These are phyloP conservation scores for Haplographium delicatum DNA, from an alignment of 495 filamentous ascomycete genomes.

Conservation along the genomic window DNA sequence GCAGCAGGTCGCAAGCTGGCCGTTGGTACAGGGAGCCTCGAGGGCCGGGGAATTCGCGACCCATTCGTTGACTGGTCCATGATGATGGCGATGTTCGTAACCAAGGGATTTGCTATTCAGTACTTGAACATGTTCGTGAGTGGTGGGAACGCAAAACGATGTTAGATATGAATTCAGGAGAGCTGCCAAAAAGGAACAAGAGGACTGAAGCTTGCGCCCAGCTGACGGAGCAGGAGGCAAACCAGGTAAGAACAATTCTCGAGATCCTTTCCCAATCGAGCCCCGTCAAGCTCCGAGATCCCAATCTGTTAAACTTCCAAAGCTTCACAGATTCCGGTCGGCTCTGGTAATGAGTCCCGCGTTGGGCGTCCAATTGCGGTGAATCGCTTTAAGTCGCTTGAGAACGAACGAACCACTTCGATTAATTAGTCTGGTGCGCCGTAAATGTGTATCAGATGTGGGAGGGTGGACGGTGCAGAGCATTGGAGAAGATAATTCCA, in stretches of 20 bases:
- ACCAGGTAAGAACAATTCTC: background rate
- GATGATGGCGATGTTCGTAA: background rate
- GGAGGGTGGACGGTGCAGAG: too few relatives aligned
- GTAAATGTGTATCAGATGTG: too few relatives aligned
- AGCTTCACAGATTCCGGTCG: too few relatives aligned
- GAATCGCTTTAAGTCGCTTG: background rate
- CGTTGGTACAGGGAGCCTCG: conserved; percentile 32
- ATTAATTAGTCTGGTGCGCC: too few relatives aligned
- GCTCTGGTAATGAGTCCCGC: too few relatives aligned
- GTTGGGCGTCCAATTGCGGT: background rate
- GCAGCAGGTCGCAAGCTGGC: conserved; percentile 19
- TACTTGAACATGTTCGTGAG: background rate
- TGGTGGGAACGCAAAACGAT: background rate
- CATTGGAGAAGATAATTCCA: too few relatives aligned
- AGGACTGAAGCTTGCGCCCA: background rate
- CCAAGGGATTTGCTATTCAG: background rate
- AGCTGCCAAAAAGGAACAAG: background rate
- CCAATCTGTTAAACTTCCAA: background rate
- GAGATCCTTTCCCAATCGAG: background rate
- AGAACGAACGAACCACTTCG: too few relatives aligned
- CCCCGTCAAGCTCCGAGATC: background rate
- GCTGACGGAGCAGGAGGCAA: background rate
- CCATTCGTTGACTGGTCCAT: conserved; percentile 20
- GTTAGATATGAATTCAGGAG: background rate
- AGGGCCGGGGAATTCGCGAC: conserved; percentile 24